Percentiles rank a stretch among this genome's conserved stretches.
Conservation (phyloP, 2,329 filamentous ascomycete genomes). For the Stachybotrys chartarum region DNA sequence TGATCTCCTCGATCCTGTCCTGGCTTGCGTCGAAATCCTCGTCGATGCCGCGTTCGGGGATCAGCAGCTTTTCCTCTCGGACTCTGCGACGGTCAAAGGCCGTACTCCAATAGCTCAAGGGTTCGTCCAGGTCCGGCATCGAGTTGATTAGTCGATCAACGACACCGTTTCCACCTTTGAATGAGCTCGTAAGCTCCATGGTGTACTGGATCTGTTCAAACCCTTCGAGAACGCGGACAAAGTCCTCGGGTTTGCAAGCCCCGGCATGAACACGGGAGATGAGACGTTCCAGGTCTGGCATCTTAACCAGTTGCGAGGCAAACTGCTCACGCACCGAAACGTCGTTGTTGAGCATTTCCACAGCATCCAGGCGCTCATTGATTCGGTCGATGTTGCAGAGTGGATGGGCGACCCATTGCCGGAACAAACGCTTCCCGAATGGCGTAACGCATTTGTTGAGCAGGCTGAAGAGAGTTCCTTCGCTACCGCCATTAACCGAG, state of each 20-base stretch:
- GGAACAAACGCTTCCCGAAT: slow-evolving; percentile 92
- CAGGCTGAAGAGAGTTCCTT: slow-evolving; percentile 84
- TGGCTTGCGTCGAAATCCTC: slow-evolving; percentile 86
- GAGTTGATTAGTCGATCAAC: slow-evolving; percentile 74
- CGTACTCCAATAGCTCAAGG: slow-evolving; percentile 78
- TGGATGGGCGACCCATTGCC: slow-evolving; percentile 96
- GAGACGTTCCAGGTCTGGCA: slow-evolving; percentile 89
- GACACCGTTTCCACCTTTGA: slow-evolving; percentile 71
- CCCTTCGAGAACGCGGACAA: slow-evolving; percentile 86
- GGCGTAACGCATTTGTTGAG: slow-evolving; percentile 93
- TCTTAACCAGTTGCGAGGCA: slow-evolving; percentile 76
- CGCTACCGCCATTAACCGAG: slow-evolving; percentile 73
- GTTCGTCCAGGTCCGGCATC: slow-evolving; percentile 76
- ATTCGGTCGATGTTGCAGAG: slow-evolving; percentile 81
- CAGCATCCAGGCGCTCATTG: slow-evolving; percentile 88
- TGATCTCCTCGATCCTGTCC: slow-evolving; percentile 67
- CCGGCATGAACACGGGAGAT: slow-evolving; percentile 93
- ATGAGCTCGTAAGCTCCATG: slow-evolving; percentile 68
- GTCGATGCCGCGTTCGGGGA: slow-evolving; percentile 82
- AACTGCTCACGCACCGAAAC: slow-evolving; percentile 77
- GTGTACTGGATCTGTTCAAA: slow-evolving; percentile 98
- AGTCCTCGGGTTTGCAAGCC: slow-evolving; percentile 84
- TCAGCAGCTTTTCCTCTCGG: slow-evolving; percentile 70
- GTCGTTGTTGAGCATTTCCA: slow-evolving; percentile 86
- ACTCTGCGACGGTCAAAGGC: slow-evolving; percentile 83